Percentiles rank a stretch among this genome's conserved stretches.
phyloP scores from a whole-genome alignment of 495 filamentous ascomycete genomes.

The Usnea hakonensis region DNA sequence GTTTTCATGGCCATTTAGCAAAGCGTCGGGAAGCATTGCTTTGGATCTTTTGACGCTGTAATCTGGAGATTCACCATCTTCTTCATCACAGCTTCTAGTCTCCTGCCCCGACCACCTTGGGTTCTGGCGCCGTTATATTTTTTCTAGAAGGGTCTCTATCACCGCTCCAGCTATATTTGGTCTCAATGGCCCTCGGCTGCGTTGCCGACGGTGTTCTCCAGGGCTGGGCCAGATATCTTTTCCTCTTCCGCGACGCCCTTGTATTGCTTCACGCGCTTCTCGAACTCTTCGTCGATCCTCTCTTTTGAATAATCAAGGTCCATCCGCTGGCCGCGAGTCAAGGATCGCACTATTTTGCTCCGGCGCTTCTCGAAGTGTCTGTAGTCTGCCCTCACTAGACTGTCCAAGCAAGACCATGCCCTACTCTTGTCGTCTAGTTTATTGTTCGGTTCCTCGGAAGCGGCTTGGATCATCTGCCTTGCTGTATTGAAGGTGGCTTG shows the following conservation, averaged over 20 bases:
- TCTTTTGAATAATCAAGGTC: neutral
- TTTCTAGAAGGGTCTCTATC: neutral
- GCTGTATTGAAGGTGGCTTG: conserved; percentile 23
- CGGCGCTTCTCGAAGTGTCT: neutral
- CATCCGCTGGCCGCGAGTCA: too few species aligned
- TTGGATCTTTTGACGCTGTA: too few species aligned
- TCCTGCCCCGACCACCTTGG: neutral
- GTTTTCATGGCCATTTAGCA: too few species aligned
- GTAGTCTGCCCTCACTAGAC: conserved; percentile 6
- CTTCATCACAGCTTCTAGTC: too few species aligned
- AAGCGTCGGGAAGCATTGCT: too few species aligned
- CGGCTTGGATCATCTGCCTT: neutral
- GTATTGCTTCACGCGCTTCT: neutral
- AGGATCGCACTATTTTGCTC: neutral
- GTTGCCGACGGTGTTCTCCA: neutral
- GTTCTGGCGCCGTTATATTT: too few species aligned
- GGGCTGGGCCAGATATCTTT: neutral
- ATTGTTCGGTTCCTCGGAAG: neutral
- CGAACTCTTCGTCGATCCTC: neutral
- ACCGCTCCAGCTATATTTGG: neutral
- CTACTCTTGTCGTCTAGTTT: too few species aligned
- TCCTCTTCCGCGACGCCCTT: neutral
- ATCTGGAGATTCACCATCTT: too few species aligned
- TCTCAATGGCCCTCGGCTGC: neutral
- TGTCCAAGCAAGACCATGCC: neutral